Evolutionary conservation across 2,329 filamentous ascomycete genomes (phyloP).

Genomic region (Claviceps cyperi): DNA sequence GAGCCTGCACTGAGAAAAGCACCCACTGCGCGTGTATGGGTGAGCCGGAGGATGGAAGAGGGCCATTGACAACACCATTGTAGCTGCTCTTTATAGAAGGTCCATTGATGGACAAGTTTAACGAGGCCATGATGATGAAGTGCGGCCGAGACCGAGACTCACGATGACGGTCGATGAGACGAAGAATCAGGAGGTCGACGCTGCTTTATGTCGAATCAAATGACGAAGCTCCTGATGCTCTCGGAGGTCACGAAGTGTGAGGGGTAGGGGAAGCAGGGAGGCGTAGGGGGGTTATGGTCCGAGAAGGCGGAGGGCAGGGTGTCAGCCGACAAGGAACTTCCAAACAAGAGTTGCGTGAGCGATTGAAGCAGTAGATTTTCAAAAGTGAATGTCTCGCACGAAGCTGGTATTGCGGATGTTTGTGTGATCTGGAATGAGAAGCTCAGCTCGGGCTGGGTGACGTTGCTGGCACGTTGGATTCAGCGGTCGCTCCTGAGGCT

Average conservation of each 20-base stretch:
- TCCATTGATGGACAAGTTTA: slow-evolving; percentile 67
- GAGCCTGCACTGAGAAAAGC: slow-evolving; percentile 82
- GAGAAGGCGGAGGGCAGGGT: not conserved
- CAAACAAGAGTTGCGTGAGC: not conserved
- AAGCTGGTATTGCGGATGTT: slow-evolving; percentile 5
- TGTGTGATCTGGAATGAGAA: slow-evolving; percentile 2
- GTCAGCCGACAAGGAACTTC: not conserved
- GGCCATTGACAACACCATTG: slow-evolving; percentile 40
- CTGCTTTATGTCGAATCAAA: not conserved
- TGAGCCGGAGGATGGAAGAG: slow-evolving; percentile 42
- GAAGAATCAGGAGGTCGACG: not conserved
- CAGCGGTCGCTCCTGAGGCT: slow-evolving; percentile 3
- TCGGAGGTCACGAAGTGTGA: too few relatives aligned
- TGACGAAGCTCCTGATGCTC: not conserved
- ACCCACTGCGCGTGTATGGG: slow-evolving; percentile 87
- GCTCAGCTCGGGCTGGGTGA: slow-evolving; percentile 8
- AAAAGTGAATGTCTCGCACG: not conserved
- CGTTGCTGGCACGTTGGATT: slow-evolving; percentile 6
- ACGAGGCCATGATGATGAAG: slow-evolving; percentile 50
- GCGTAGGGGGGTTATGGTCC: not conserved
- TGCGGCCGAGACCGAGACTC: not conserved
- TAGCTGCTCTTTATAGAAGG: slow-evolving; percentile 76
- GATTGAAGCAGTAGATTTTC: not conserved
- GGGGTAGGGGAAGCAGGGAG: too few relatives aligned
- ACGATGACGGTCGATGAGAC: not conserved